phyloP scores from a whole-genome alignment of 2,329 filamentous ascomycete species.

The Colletotrichum agaves region DNA sequence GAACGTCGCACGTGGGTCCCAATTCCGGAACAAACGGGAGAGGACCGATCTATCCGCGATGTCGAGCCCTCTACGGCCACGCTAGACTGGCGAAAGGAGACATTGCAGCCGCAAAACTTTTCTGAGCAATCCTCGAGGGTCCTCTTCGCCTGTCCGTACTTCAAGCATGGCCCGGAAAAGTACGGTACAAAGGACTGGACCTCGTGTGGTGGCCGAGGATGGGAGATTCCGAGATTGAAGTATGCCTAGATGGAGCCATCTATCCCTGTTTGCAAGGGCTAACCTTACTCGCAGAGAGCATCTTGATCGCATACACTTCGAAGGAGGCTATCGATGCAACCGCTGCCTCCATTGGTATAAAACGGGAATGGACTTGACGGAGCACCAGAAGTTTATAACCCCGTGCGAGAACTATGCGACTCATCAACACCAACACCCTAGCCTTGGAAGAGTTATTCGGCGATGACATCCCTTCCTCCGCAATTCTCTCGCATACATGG shows the following conservation, averaged over 20 bases:
- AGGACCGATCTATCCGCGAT: not conserved
- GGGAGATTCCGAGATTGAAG: constrained; percentile 17
- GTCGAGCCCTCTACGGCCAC: not conserved
- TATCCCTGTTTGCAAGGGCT: not conserved
- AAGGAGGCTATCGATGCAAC: not conserved
- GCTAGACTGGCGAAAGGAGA: not conserved
- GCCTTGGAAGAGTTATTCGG: constrained; percentile 41
- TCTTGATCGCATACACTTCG: not conserved
- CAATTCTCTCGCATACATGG: constrained; percentile 44
- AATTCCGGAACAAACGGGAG: not conserved
- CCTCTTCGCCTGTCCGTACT: constrained; percentile 1
- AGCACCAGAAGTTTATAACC: not conserved
- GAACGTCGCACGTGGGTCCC: not conserved
- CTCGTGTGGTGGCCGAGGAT: not conserved
- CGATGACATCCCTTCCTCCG: constrained; percentile 39
- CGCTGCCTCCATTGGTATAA: not conserved
- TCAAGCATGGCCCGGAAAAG: not conserved
- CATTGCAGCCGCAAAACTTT: not conserved
- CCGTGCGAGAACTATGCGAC: constrained; percentile 40
- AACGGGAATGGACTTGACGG: not conserved
- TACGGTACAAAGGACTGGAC: constrained; percentile 10
- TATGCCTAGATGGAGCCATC: not conserved
- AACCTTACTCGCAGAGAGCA: not conserved
- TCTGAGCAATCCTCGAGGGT: not conserved
- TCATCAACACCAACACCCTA: constrained; percentile 42